Evolutionary conservation across 805 yeast species (phyloP).

Genomic region (Sugiyamaella lignohabitans): DNA sequence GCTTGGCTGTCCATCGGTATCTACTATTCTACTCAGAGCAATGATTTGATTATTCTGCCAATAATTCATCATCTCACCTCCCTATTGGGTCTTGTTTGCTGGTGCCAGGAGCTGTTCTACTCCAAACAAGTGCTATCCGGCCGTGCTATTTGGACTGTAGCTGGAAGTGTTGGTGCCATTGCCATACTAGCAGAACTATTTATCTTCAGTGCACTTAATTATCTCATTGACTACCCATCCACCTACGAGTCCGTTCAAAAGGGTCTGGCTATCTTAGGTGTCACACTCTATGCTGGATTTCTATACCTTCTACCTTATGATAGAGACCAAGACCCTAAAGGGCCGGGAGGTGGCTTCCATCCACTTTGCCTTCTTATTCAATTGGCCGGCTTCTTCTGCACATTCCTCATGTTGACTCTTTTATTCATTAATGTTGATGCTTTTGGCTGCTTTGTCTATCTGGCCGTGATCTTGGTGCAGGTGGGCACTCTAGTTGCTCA

Average conservation of each 20-base stretch:
- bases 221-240: not conserved
- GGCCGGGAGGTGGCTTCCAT: constrained; percentile 16
- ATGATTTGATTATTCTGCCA: constrained; percentile 7
- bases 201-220: not conserved
- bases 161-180: not conserved
- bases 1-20: constrained; percentile 5
- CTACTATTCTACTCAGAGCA: constrained; percentile 9
- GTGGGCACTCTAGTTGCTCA: not conserved
- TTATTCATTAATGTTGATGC: constrained; percentile 19
- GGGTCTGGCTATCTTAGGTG: not conserved
- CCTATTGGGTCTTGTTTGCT: constrained; percentile 9
- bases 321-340: constrained; percentile 10
- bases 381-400: constrained; percentile 18
- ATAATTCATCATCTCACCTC: constrained; percentile 6
- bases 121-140: not conserved
- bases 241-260: not conserved
- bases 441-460: constrained; percentile 9
- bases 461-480: constrained; percentile 4
- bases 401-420: constrained; percentile 12
- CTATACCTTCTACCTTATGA: constrained; percentile 5
- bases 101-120: constrained; percentile 6
- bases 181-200: not conserved
- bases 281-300: not conserved
- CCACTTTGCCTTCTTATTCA: constrained; percentile 21
- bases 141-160: not conserved